Conservation (phyloP, 2,329 filamentous ascomycete species). For the Talaromyces piceae region DNA sequence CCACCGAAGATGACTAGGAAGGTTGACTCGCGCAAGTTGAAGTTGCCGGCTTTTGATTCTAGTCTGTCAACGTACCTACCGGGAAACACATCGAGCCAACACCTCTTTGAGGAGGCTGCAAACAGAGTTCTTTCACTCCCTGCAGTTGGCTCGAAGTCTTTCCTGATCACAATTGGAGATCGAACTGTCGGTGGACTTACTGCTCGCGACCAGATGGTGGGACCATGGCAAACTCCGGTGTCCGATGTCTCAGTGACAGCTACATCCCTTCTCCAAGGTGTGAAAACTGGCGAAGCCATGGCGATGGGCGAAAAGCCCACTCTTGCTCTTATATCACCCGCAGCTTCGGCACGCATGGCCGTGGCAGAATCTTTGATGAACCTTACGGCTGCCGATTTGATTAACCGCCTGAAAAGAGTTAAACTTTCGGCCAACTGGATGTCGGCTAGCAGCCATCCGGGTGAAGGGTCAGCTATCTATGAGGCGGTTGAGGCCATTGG, state of each 20-base stretch:
- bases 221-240: slow-evolving; percentile 90
- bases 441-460: slow-evolving; percentile 88
- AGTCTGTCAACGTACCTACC: slow-evolving; percentile 61
- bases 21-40: slow-evolving; percentile 62
- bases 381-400: slow-evolving; percentile 69
- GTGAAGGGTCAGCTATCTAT: slow-evolving; percentile 86
- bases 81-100: slow-evolving; percentile 41
- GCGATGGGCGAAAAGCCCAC: slow-evolving; percentile 90
- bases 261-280: slow-evolving; percentile 65
- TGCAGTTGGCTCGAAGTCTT: slow-evolving; percentile 91
- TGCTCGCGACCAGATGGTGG: slow-evolving; percentile 88
- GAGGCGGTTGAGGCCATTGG: slow-evolving; percentile 91
- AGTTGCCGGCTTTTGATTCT: slow-evolving; percentile 65
- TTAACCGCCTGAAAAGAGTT: slow-evolving; percentile 67
- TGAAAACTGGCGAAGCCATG: slow-evolving; percentile 88
- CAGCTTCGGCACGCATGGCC: slow-evolving; percentile 90
- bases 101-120: slow-evolving; percentile 60
- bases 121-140: slow-evolving; percentile 77
- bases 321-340: slow-evolving; percentile 80
- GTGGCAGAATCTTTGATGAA: slow-evolving; percentile 93
- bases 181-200: slow-evolving; percentile 85
- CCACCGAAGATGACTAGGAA: slow-evolving; percentile 71
- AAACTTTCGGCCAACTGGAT: slow-evolving; percentile 98
- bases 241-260: slow-evolving; percentile 90
- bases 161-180: slow-evolving; percentile 94